These are phyloP conservation scores for Solanum sitiens DNA, from an alignment of 257 asterid genomes.

Conservation along the genomic window DNA sequence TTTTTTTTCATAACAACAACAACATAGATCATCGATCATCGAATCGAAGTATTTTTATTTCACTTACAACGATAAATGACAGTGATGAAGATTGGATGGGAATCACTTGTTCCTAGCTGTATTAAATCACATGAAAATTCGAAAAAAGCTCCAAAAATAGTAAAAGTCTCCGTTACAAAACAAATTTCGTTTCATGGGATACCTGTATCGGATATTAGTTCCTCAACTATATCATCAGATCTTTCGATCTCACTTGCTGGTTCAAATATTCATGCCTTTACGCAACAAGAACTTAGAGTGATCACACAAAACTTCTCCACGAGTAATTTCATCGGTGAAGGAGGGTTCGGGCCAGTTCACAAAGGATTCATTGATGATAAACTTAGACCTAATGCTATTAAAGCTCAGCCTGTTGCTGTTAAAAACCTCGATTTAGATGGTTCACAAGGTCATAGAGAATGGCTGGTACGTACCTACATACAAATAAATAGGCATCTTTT, in stretches of 20 bases:
- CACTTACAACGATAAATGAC: neutral
- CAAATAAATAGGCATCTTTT: neutral
- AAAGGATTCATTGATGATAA: slow-evolving; percentile 91
- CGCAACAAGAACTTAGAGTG: slow-evolving; percentile 70
- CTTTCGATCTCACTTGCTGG: slow-evolving; percentile 68
- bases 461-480: slow-evolving; percentile 63
- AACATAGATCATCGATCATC: neutral
- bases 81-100: slow-evolving; percentile 51
- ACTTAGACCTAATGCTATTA: slow-evolving; percentile 55
- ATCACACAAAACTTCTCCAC: slow-evolving; percentile 69
- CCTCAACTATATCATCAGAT: slow-evolving; percentile 59
- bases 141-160: neutral
- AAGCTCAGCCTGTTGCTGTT: slow-evolving; percentile 96
- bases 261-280: slow-evolving; percentile 56
- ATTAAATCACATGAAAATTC: slow-evolving; percentile 19
- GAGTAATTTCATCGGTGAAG: slow-evolving; percentile 75
- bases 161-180: slow-evolving; percentile 1
- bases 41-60: neutral
- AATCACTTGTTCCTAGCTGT: slow-evolving; percentile 37
- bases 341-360: slow-evolving; percentile 96
- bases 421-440: slow-evolving; percentile 90
- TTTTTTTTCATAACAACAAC: neutral
- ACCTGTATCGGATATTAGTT: slow-evolving; percentile 48
- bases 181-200: slow-evolving; percentile 46
- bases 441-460: slow-evolving; percentile 80